Base-by-base conservation (phyloP, 257 asterid genomes). In the Salvia hispanica region DNA sequence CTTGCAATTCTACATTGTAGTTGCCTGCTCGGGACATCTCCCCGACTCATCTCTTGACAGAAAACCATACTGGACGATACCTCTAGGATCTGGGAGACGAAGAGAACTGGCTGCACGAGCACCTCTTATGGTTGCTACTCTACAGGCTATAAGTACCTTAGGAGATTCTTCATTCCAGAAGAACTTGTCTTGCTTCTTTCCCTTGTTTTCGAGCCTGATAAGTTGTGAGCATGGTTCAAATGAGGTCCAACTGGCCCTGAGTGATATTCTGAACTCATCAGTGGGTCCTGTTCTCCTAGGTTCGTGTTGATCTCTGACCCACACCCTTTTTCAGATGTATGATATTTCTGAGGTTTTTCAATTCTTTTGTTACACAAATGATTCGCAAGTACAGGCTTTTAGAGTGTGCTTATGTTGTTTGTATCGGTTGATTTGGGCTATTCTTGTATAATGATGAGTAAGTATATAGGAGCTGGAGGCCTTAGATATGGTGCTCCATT, bases 211-310 rank as follows among this genome's bases (percentile, higher is more conserved):
- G 5, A 82, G 85, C 76, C 83, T 94, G 80, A 85, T 91, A 75
- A 85, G 96, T 43, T 94, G 98, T 25, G 99, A 94, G 76, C 99
- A 94, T 36, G 99, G 99, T 25, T 94, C 99, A 7, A 85, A 72
- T 54, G 99, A 94, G 84, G 89, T 94, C 64, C 99, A 91, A 78
- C 56, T 79, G 33, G 97, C 96, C 59, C 83, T 94, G 4, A 87
- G 96, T 18, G 96, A 91, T 39, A 85, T 94, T 86, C 95, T 94
- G 34, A 78, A 83, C 70, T 81, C 95, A 2, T 82, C 95, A 2
- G 96, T 94, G 53, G 97, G 96, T 8, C 98, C 98, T 0, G 86
- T 94, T 74, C 79, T 94, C 79, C 88, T 94, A 11, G 85, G 87
- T 33, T 84, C 92, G 11, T 84, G 95, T 70, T 93, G 96, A 92